Conservation (phyloP, 2,329 filamentous ascomycete species). For the Periconia digitata region DNA sequence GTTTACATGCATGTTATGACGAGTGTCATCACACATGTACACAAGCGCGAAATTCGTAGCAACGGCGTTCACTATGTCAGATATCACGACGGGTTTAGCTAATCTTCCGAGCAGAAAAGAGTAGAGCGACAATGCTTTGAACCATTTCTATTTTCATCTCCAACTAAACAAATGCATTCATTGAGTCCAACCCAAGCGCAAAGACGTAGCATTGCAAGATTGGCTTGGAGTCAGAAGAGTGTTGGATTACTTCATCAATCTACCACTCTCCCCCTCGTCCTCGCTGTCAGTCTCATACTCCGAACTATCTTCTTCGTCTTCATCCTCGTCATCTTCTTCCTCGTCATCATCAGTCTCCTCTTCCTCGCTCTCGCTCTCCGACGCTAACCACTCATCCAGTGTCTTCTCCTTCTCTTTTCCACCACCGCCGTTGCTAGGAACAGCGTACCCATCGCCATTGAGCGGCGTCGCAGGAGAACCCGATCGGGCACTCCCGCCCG, state of each 20-base stretch:
- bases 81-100: too few relatives aligned
- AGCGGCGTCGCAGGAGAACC: constrained; percentile 46
- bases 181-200: too few relatives aligned
- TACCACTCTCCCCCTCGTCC: constrained; percentile 36
- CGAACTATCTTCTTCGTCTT: constrained; percentile 57
- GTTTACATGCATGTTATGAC: too few relatives aligned
- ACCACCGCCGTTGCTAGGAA: constrained; percentile 7
- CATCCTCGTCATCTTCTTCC: constrained; percentile 56
- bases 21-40: too few relatives aligned
- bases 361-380: constrained; percentile 53
- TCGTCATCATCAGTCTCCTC: constrained; percentile 53
- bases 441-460: constrained; percentile 48
- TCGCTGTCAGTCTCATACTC: constrained; percentile 59
- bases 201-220: too few relatives aligned
- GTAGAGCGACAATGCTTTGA: too few relatives aligned
- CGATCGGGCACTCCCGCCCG: constrained; percentile 41
- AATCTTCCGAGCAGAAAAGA: too few relatives aligned
- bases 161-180: too few relatives aligned
- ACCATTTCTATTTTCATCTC: too few relatives aligned
- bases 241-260: constrained; percentile 44
- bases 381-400: constrained; percentile 87
- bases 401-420: constrained; percentile 65
- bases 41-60: too few relatives aligned
- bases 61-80: too few relatives aligned
- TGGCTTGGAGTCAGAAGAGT: too few relatives aligned